Base-by-base conservation (phyloP, 441 rosid genomes). In the Macaranga tanarius region DNA sequence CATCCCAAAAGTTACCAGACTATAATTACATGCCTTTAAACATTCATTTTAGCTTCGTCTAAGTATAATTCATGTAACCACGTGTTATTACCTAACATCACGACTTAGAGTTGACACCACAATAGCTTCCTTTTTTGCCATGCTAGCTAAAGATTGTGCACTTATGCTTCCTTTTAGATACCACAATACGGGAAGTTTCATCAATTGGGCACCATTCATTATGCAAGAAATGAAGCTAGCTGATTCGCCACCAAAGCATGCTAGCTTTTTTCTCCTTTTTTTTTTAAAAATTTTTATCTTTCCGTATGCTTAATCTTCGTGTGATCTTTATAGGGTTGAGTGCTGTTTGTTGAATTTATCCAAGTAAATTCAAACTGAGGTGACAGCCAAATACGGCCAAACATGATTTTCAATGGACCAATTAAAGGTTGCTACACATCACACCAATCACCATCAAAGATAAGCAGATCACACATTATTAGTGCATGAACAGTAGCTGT, bases 401-500 rank as follows among this genome's bases (percentile, higher is more conserved):
- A 61, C 45, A 59, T 45, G 73, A 75, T 78, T 79, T 72, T 70
- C 81, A 71, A 75, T 81, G 76, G 82, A 77, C 82, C 84, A 75
- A 77, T 80, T 63, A 62, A 72, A 80, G 59, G 73, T 70, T 57
- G n/a, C 74, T 45, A 62, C 38, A 73, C 65, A 81, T 85, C 88
- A 83, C 88, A 81, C 86, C 88, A 80, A 83, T 80, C 87, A 62
- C 73, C 45, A 67, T 84, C 83, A 58, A 58, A 58, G 66, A 70
- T 61, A 62, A 60, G 73, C 72, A 74, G 73, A 79, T 81, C 86
- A 78, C 77, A 71, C 73, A 75, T 80, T 84, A 82, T 85, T 74
- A 67, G 80, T 76, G 75, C 81, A 68, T 11, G 45, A 64, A 84
- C 87, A 77, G 86, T 82, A 22, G 26, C 77, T 76, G 57, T 42